Base-by-base conservation (phyloP, 1,284 basidiomycete genomes). In the Ustanciosporium gigantosporum region DNA sequence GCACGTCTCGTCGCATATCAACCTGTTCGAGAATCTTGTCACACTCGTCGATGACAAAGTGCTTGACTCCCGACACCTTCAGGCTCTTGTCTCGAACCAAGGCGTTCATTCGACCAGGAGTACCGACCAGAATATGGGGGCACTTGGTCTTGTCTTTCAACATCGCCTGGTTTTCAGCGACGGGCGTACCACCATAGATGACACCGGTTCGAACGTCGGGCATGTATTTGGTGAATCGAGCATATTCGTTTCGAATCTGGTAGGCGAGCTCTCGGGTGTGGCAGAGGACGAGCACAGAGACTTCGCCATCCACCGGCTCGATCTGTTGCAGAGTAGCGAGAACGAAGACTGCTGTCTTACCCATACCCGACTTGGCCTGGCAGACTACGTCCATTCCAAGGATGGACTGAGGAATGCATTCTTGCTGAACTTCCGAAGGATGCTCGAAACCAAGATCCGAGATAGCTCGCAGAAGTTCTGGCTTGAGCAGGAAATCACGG, bases 21-120 rank as follows among this genome's bases (percentile, higher is more conserved):
- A 99, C 91, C 87, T 93, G 89, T 85, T 99, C 95, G 79, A 99
- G 88, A 91, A 99, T 97, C 87, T 99, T 99, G 86, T 99, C 95
- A 84, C 95, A 99, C 83, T 99, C 95, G 84, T 99, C 95, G 79
- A 99, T 84, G 58, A 96, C 93, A 81, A 99, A 99, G 83, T 97
- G 93, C 83, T 77, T 77, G 51, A 77, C 75, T 20, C 73, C 74
- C 16, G 64, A 62, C 7, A 57, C 67, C 64, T 77, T 77, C 36
- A 77, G 61, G 25, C 44, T 55, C 66, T 76, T 76, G 55, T 77
- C 75, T n/a, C 74, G 64, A 21, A 76, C 74, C 16, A 77, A 65
- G 7, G 68, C 75, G 41, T 73, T 76, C 70, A 77, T 71, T 25
- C 75, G 73, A 71, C 95, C 95, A 40, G 95, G 95, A 16, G 95